Percentiles rank a stretch among this genome's conserved stretches.
Evolutionary conservation across 331 rosid genomes (phyloP).

Genomic region (Phaseolus coccineus): DNA sequence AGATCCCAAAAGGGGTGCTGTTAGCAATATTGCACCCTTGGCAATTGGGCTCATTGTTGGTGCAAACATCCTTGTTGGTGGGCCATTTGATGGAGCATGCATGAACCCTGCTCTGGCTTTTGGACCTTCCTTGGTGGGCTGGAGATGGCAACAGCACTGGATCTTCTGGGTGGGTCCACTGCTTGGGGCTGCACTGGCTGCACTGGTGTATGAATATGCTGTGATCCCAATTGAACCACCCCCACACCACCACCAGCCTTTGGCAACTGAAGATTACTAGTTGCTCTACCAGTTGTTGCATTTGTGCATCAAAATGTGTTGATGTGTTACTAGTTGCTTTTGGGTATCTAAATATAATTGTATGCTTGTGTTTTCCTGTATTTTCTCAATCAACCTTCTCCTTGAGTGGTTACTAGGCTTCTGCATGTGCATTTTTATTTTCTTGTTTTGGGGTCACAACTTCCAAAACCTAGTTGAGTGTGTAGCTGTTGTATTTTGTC

Average conservation of each 20-base stretch:
- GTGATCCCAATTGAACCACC: slow-evolving; percentile 81
- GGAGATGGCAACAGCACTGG: slow-evolving; percentile 95
- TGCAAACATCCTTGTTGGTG: slow-evolving; percentile 87
- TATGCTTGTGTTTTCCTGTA: slow-evolving; percentile 27
- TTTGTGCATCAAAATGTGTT: not conserved
- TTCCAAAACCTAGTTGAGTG: slow-evolving; percentile 29
- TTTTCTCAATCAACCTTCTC: not conserved
- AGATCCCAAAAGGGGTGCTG: slow-evolving; percentile 83
- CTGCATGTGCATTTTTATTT: slow-evolving; percentile 15
- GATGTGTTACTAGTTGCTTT: slow-evolving; percentile 4
- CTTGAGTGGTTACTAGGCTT: not conserved
- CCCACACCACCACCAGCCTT: slow-evolving; percentile 90
- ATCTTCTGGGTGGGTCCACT: slow-evolving; percentile 94
- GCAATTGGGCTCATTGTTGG: slow-evolving; percentile 87
- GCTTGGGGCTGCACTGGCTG: slow-evolving; percentile 87
- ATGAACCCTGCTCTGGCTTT: slow-evolving; percentile 97
- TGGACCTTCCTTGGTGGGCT: slow-evolving; percentile 90
- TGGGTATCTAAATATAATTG: not conserved
- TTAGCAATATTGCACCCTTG: slow-evolving; percentile 75
- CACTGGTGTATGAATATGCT: slow-evolving; percentile 73
- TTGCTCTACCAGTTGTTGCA: slow-evolving; percentile 5
- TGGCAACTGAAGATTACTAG: slow-evolving; percentile 95
- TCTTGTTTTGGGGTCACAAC: slow-evolving; percentile 26
- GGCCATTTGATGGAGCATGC: slow-evolving; percentile 92
- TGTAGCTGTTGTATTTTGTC: slow-evolving; percentile 37